Conservation (phyloP, 306 rosid species). For the Acmispon strigosus region DNA sequence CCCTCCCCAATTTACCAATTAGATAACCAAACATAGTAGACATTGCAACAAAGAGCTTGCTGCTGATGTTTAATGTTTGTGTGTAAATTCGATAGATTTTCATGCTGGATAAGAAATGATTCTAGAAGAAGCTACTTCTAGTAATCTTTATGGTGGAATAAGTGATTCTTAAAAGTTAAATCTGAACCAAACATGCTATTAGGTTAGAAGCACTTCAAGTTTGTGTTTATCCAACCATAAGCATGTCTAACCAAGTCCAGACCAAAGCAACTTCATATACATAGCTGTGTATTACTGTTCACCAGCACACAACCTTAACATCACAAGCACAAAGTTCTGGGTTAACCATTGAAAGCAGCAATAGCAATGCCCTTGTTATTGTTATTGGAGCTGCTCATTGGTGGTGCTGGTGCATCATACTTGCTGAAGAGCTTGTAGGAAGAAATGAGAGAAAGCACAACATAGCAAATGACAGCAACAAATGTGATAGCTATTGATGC, state of each 20-base stretch:
- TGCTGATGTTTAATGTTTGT: too few species aligned
- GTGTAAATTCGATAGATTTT: too few species aligned
- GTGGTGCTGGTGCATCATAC: constrained; percentile 58
- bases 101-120: too few species aligned
- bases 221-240: background rate
- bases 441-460: constrained; percentile 61
- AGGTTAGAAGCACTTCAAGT: background rate
- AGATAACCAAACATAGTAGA: too few species aligned
- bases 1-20: too few species aligned
- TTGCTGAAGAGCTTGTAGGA: constrained; percentile 82
- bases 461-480: constrained; percentile 43
- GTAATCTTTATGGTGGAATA: background rate
- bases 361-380: constrained; percentile 17
- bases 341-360: constrained; percentile 35
- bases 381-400: background rate
- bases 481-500: constrained; percentile 54
- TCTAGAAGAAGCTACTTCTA: background rate
- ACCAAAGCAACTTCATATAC: background rate
- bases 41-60: too few species aligned
- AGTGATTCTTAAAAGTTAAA: too few species aligned
- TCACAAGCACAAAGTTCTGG: background rate
- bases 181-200: background rate
- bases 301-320: background rate
- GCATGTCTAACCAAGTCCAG: background rate
- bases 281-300: background rate